Conservation (phyloP, 352 stramenopile genomes). For the Pythium plurisporium region DNA sequence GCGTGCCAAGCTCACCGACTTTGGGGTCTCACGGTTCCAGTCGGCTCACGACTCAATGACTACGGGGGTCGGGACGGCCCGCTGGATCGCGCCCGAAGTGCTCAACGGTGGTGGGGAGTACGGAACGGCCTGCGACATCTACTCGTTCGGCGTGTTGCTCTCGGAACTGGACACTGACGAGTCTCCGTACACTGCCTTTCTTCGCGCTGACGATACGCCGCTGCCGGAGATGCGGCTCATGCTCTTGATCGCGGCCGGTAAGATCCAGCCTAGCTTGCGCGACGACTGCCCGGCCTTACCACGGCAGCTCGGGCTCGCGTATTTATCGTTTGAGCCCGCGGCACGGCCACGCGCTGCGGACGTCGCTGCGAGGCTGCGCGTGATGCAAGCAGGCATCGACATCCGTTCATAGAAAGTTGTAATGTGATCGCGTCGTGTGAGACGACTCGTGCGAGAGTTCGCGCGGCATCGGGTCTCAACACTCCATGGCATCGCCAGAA, state of each 20-base stretch:
- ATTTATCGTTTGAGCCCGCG: constrained; percentile 17
- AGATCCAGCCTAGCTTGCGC: constrained; percentile 9
- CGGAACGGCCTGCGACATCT: constrained; percentile 20
- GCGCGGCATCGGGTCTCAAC: no score
- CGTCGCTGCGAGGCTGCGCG: not conserved
- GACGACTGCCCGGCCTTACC: no score
- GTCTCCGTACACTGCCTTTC: constrained; percentile 8
- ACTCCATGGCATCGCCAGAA: no score
- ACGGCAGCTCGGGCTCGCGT: constrained; percentile 13
- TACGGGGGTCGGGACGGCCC: constrained; percentile 20
- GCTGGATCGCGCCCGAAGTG: constrained; percentile 29
- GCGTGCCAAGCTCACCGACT: constrained; percentile 28
- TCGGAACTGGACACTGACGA: constrained; percentile 19
- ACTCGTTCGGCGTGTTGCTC: constrained; percentile 30
- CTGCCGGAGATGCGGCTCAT: constrained; percentile 19
- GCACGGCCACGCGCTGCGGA: not conserved
- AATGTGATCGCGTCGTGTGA: no score
- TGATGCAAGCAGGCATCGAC: not conserved
- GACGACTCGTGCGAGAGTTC: not conserved
- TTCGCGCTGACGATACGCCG: constrained; percentile 2
- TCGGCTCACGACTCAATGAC: constrained; percentile 21
- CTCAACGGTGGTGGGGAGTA: constrained; percentile 18
- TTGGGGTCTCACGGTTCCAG: constrained; percentile 23
- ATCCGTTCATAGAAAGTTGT: no score
- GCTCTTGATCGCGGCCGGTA: not conserved